These are phyloP conservation scores for Boletus bicolor DNA, from an alignment of 768 basidiomycete species.

Conservation along the genomic window DNA sequence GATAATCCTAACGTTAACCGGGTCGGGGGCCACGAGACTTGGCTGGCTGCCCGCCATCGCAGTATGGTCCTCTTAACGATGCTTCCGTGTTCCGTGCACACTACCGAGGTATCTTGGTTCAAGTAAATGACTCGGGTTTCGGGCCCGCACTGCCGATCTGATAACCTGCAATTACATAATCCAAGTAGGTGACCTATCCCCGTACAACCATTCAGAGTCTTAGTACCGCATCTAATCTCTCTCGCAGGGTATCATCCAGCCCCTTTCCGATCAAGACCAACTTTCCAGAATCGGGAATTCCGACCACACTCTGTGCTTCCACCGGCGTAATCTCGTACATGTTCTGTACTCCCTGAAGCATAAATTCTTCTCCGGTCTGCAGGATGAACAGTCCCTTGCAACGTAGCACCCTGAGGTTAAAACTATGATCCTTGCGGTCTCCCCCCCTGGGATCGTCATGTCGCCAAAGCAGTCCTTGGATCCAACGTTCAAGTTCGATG, in stretches of 20 bases:
- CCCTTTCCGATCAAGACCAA: constrained; percentile 87
- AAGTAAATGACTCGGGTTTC: neutral
- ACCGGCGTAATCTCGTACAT: constrained; percentile 77
- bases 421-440: constrained; percentile 8
- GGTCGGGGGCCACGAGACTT: constrained; percentile 24
- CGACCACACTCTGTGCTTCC: constrained; percentile 37
- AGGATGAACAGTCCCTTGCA: constrained; percentile 81
- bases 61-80: constrained; percentile 3
- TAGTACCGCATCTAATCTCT: constrained; percentile 44
- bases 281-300: constrained; percentile 66
- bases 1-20: constrained; percentile 64
- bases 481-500: constrained; percentile 69
- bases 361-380: constrained; percentile 53
- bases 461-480: constrained; percentile 84
- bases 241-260: constrained; percentile 51
- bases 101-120: neutral
- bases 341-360: constrained; percentile 89
- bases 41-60: constrained; percentile 21
- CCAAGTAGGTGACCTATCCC: neutral
- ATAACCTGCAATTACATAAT: constrained; percentile 3
- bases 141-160: neutral
- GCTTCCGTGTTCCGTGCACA: neutral
- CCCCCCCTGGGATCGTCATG: constrained; percentile 44
- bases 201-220: neutral
- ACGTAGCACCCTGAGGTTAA: constrained; percentile 62